Evolutionary conservation across 148 eudicot genomes (phyloP).

Genomic region (Cornus florida): DNA sequence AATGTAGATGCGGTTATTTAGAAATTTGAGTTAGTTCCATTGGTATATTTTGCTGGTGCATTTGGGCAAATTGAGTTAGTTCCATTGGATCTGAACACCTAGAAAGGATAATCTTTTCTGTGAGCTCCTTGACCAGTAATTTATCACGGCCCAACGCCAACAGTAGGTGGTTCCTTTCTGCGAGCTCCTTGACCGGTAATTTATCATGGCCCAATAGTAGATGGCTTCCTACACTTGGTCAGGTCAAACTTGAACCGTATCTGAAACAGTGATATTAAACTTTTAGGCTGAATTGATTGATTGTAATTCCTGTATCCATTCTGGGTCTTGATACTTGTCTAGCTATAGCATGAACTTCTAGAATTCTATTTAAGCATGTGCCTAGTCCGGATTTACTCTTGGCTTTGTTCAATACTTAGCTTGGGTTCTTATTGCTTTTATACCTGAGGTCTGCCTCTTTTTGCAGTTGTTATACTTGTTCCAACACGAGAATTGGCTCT

Average conservation of each 20-base stretch:
- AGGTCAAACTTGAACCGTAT: not conserved
- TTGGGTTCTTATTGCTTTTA: not conserved
- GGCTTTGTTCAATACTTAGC: slow-evolving; percentile 2
- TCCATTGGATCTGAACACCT: not conserved
- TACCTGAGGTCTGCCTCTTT: slow-evolving; percentile 3
- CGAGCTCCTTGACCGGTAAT: not conserved
- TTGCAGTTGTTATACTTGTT: slow-evolving; percentile 81
- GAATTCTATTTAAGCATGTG: not conserved
- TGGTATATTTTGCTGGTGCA: too few species aligned
- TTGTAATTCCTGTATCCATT: not conserved
- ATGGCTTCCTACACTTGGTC: not conserved
- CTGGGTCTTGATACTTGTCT: not conserved
- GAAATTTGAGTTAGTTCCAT: too few species aligned
- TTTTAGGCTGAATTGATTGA: not conserved
- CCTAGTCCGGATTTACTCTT: not conserved
- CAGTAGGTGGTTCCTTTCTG: not conserved
- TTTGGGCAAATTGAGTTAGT: not conserved
- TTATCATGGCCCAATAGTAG: not conserved
- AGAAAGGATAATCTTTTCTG: slow-evolving; percentile 1
- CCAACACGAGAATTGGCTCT: slow-evolving; percentile 94
- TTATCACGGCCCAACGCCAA: not conserved
- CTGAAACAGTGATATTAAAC: not conserved
- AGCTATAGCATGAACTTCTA: too few species aligned
- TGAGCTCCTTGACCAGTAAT: not conserved
- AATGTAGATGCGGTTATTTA: too few species aligned